These are phyloP conservation scores for Viridothelium virens DNA, from an alignment of 495 filamentous ascomycete genomes.

Conservation along the genomic window DNA sequence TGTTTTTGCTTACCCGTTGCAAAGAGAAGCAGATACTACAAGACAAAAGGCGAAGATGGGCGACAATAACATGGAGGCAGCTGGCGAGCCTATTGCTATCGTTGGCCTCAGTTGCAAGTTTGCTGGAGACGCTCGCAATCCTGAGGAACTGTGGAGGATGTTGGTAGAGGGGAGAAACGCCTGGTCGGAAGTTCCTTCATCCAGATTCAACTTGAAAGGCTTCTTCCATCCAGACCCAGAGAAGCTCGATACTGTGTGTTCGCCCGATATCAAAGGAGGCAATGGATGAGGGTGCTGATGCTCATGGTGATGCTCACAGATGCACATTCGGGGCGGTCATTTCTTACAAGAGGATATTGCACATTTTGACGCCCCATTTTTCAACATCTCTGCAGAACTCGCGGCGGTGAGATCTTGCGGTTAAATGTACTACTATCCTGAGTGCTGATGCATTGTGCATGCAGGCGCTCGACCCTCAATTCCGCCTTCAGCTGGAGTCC, in stretches of 20 bases:
- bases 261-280: not conserved
- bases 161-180: constrained; percentile 8
- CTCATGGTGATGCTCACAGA: not conserved
- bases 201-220: constrained; percentile 28
- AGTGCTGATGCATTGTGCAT: not conserved
- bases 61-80: not conserved
- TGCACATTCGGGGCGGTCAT: constrained; percentile 2
- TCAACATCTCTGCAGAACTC: constrained; percentile 15
- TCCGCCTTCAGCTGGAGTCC: constrained; percentile 14
- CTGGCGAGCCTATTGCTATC: constrained; percentile 13
- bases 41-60: not conserved
- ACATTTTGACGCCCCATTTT: constrained; percentile 17
- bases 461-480: constrained; percentile 15
- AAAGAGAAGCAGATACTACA: not conserved
- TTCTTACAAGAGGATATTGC: constrained; percentile 16
- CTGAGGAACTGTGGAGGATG: constrained; percentile 8
- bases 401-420: constrained; percentile 10
- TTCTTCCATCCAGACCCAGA: constrained; percentile 27
- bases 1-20: not conserved
- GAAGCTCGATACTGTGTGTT: not conserved
- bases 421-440: not conserved
- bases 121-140: constrained; percentile 6
- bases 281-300: not conserved
- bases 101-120: constrained; percentile 12
- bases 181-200: not conserved